A percentile compares a stretch with the other conserved stretches of the same genome.
phyloP scores from a whole-genome alignment of 108 stramenopile species.

The Nannochloropsis gaditana region DNA sequence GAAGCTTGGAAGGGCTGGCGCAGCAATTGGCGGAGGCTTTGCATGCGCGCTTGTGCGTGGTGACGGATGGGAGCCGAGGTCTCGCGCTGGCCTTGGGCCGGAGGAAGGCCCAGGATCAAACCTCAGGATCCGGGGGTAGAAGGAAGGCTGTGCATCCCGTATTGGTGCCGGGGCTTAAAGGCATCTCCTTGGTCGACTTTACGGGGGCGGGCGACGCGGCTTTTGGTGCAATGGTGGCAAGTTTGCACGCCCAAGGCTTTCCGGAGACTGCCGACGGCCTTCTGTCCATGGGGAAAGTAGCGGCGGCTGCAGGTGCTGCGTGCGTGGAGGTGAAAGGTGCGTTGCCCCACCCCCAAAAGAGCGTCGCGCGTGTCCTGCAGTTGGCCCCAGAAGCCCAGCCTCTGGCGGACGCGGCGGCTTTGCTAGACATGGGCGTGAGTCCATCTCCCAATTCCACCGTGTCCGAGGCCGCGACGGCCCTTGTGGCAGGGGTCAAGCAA shows the following conservation, averaged over 20 bases:
- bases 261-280: not conserved
- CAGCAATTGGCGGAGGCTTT: not conserved
- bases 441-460: not conserved
- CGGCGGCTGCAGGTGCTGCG: slow-evolving; percentile 1
- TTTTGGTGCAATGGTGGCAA: slow-evolving; percentile 17
- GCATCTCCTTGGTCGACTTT: not conserved
- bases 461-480: not conserved
- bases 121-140: not conserved
- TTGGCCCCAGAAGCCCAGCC: not conserved
- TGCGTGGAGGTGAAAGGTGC: not conserved
- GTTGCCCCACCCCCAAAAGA: not conserved
- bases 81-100: not conserved
- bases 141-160: not conserved
- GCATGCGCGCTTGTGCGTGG: not conserved
- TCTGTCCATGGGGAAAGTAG: not conserved
- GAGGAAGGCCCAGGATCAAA: not conserved
- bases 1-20: not conserved
- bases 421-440: not conserved
- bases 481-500: not conserved
- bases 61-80: not conserved
- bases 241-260: slow-evolving; percentile 1
- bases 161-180: not conserved
- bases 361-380: not conserved
- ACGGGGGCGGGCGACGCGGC: not conserved
- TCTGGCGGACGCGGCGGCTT: not conserved